phyloP scores from a whole-genome alignment of 2,329 filamentous ascomycete genomes.

The Hortaea sp. region DNA sequence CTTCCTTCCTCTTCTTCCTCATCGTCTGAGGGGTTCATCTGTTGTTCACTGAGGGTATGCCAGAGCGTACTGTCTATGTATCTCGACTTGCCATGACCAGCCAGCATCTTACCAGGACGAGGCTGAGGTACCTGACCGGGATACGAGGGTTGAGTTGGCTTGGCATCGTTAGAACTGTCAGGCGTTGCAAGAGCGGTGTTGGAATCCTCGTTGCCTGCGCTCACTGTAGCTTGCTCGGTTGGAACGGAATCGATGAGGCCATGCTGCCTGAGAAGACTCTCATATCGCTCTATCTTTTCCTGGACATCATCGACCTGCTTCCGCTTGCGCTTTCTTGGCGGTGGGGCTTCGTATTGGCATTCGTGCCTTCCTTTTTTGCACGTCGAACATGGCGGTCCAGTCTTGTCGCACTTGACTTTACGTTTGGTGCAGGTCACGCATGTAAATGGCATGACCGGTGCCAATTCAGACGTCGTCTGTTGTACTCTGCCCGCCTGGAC shows the following conservation, averaged over 20 bases:
- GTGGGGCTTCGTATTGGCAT: constrained; percentile 33
- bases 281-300: constrained; percentile 32
- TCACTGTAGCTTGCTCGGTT: neutral
- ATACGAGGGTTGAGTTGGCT: neutral
- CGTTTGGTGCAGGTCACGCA: constrained; percentile 25
- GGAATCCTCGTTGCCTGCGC: neutral
- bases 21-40: constrained; percentile 16
- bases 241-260: constrained; percentile 19
- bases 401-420: constrained; percentile 34
- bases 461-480: neutral
- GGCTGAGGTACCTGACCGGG: neutral
- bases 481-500: neutral
- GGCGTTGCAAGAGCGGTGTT: neutral
- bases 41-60: constrained; percentile 21
- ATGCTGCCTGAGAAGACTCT: constrained; percentile 29
- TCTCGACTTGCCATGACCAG: constrained; percentile 28
- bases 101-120: constrained; percentile 16
- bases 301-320: constrained; percentile 23
- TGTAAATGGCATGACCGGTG: constrained; percentile 17
- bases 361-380: constrained; percentile 26
- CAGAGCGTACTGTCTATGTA: constrained; percentile 32
- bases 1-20: constrained; percentile 12
- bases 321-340: constrained; percentile 30
- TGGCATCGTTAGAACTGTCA: neutral
- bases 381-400: constrained; percentile 24